Evolutionary conservation across 768 basidiomycete genomes (phyloP).

Genomic region (Psilocybe cubensis): DNA sequence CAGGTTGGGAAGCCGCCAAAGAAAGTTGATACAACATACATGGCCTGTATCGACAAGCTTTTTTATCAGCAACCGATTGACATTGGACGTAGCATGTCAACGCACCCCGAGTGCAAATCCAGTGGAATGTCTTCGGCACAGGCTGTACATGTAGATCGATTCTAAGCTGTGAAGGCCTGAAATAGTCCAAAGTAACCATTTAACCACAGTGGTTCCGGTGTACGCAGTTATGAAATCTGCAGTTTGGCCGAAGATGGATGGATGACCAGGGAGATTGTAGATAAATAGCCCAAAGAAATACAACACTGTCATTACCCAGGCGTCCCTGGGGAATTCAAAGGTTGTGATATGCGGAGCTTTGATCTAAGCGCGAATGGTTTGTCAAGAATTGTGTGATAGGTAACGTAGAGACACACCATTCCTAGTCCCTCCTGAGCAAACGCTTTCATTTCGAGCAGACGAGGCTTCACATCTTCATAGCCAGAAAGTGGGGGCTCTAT

Average conservation of each 20-base stretch:
- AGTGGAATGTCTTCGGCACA: constrained; percentile 54
- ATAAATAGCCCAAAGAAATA: constrained; percentile 32
- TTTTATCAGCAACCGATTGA: not conserved
- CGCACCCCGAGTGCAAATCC: constrained; percentile 45
- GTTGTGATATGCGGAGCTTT: constrained; percentile 62
- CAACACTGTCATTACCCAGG: constrained; percentile 21
- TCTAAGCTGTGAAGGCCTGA: constrained; percentile 48
- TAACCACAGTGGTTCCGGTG: constrained; percentile 33
- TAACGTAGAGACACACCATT: constrained; percentile 58
- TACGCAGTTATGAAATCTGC: constrained; percentile 34
- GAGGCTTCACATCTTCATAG: constrained; percentile 84
- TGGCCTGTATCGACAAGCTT: constrained; percentile 38
- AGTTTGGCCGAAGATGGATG: constrained; percentile 32
- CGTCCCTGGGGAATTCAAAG: constrained; percentile 49
- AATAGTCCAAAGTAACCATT: constrained; percentile 35
- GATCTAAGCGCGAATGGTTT: constrained; percentile 40
- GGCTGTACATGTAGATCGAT: constrained; percentile 45
- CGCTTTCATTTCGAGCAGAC: constrained; percentile 79
- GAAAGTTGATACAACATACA: constrained; percentile 57
- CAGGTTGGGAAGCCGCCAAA: constrained; percentile 59
- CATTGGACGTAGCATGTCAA: not conserved
- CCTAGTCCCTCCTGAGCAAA: constrained; percentile 80
- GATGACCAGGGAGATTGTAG: constrained; percentile 31
- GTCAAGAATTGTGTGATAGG: not conserved
- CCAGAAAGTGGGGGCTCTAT: constrained; percentile 75